These are phyloP conservation scores for Paracorniculantispora psalliotae DNA, from an alignment of 2,329 filamentous ascomycete species.

Conservation along the genomic window DNA sequence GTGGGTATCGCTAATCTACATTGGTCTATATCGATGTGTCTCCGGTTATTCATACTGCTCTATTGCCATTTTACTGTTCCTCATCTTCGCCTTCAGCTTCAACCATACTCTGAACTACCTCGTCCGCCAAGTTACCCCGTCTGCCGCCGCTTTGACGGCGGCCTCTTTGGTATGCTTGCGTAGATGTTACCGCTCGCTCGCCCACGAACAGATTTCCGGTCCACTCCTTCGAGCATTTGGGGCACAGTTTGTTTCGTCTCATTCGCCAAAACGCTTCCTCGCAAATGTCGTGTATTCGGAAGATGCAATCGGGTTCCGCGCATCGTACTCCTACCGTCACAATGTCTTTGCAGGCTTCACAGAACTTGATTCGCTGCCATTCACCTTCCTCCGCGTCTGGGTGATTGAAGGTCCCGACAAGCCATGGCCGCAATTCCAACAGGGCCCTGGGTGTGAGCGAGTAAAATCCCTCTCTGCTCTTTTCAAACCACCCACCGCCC, in stretches of 20 bases:
- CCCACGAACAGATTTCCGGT: constrained; percentile 46
- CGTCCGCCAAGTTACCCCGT: constrained; percentile 29
- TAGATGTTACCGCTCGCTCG: constrained; percentile 51
- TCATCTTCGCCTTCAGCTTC: constrained; percentile 25
- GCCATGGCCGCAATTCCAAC: constrained; percentile 79
- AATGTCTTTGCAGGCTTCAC: constrained; percentile 83
- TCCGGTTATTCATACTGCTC: not conserved
- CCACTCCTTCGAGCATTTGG: constrained; percentile 53
- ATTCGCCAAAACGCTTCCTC: constrained; percentile 67
- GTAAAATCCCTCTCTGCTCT: constrained; percentile 67
- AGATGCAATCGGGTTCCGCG: constrained; percentile 58
- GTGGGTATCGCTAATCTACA: constrained; percentile 10
- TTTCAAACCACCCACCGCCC: constrained; percentile 79
- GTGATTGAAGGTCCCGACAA: constrained; percentile 88
- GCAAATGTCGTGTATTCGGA: constrained; percentile 74
- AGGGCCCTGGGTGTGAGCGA: constrained; percentile 70
- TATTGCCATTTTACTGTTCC: constrained; percentile 21
- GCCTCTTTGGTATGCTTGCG: constrained; percentile 44
- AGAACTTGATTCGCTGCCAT: constrained; percentile 76
- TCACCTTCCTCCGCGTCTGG: constrained; percentile 53
- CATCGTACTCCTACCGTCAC: constrained; percentile 82
- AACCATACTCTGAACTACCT: constrained; percentile 27
- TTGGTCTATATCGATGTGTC: not conserved
- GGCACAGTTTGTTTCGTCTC: constrained; percentile 58
- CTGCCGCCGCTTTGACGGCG: constrained; percentile 30